Evolutionary conservation across 2,329 filamentous ascomycete species (phyloP).

Genomic region (Claviceps purpurea): DNA sequence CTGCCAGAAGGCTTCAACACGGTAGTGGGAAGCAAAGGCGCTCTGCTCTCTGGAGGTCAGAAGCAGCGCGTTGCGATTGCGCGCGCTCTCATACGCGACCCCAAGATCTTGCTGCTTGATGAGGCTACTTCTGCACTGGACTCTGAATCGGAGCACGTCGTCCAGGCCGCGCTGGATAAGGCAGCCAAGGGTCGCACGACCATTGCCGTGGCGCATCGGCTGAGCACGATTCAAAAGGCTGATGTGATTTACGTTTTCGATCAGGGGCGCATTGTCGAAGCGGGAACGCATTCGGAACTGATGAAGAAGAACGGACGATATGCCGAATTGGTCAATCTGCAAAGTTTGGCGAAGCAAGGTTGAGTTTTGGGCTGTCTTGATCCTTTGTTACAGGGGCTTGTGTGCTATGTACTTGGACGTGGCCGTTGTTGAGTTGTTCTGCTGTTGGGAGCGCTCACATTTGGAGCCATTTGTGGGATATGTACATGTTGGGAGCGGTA

Average conservation of each 20-base stretch:
- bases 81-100: constrained; percentile 77
- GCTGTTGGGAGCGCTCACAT: no score
- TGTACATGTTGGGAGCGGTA: no score
- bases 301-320: constrained; percentile 60
- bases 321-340: constrained; percentile 65
- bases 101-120: constrained; percentile 72
- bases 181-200: constrained; percentile 78
- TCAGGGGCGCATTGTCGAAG: constrained; percentile 72
- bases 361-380: constrained; percentile 6
- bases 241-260: constrained; percentile 97
- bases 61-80: constrained; percentile 94
- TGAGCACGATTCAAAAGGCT: constrained; percentile 88
- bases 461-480: no score
- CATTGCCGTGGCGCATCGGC: constrained; percentile 82
- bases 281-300: constrained; percentile 64
- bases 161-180: constrained; percentile 67
- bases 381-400: no score
- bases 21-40: constrained; percentile 74
- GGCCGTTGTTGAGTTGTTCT: no score
- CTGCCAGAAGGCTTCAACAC: constrained; percentile 79
- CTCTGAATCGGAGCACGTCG: constrained; percentile 63
- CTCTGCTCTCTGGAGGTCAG: constrained; percentile 77
- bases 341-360: constrained; percentile 54
- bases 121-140: constrained; percentile 71
- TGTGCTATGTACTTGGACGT: no score